phyloP scores from a whole-genome alignment of 495 filamentous ascomycete species.

The Neurospora sp. region DNA sequence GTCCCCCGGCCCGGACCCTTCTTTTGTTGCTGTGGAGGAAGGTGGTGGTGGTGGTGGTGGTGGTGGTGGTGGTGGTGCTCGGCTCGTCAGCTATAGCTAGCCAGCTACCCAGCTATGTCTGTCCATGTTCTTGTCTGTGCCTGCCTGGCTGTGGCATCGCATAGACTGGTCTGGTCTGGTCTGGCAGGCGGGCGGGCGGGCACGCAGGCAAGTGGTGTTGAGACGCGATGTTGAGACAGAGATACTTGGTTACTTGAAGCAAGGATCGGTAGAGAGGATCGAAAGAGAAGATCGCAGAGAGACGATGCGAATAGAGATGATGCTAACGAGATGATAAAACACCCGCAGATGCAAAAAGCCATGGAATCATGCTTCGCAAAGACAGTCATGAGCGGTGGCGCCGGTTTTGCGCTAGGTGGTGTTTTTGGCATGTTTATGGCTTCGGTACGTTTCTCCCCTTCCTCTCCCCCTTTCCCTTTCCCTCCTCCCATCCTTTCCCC shows the following conservation, averaged over 20 bases:
- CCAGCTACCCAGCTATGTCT: not conserved
- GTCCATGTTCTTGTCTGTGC: not conserved
- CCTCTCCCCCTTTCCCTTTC: not conserved
- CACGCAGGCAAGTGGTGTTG: not conserved
- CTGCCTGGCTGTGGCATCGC: not conserved
- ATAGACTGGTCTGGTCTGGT: not conserved
- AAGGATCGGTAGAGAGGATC: not conserved
- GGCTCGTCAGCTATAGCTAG: not conserved
- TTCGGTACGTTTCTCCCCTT: slow-evolving; percentile 45
- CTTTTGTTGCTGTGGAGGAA: not conserved
- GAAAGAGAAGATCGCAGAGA: not conserved
- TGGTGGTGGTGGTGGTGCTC: not conserved
- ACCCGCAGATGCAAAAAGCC: slow-evolving; percentile 56
- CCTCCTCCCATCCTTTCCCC: too few relatives aligned
- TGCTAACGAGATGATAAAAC: slow-evolving; percentile 4
- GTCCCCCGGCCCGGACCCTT: not conserved
- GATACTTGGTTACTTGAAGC: not conserved
- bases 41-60: too few relatives aligned
- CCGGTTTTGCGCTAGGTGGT: slow-evolving; percentile 85
- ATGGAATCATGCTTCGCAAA: slow-evolving; percentile 90
- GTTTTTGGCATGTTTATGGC: slow-evolving; percentile 96
- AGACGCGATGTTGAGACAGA: not conserved
- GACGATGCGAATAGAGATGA: not conserved
- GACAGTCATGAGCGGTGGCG: slow-evolving; percentile 68
- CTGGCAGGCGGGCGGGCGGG: not conserved